Evolutionary conservation across 805 yeast genomes (phyloP), one percentile per base, ranked within the genome.

Genomic region (Candida parachauliodes): DNA sequence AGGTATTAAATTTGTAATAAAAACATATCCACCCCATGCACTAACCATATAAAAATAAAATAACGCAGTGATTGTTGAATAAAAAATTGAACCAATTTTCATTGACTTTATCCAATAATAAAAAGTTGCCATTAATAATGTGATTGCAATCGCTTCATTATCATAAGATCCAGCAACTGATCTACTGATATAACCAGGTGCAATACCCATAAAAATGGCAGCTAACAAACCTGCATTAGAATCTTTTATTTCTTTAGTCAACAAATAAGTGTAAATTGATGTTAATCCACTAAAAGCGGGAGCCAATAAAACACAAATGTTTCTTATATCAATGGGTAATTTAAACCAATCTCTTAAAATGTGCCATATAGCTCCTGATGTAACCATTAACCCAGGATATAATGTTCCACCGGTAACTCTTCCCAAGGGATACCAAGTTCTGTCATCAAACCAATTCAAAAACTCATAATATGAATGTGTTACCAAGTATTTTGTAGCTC

Each of bases 11-110:
- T 93, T 93, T 42, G 99, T 93, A 65, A 93, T 94, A 72, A 93
- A 93, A 36, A 94, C 99, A 59, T 93, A 93, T 19, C 99, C 99
- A 71, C 99, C 99, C 97, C 99, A 89, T 9, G 99, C 98, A 33
- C 95, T 81, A 36, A 93, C 99, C 99, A 93, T 93, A 73, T 93
- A 93, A 65, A 94, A 93, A 69, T 94, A 93, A 52, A 81, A 83
- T 23, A 88, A 58, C 1, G 98, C 95, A 20, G 97, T 80, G 50
- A 83, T 66, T 2, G 91, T 71, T 8, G 88, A 93, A 71, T 81
- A 87, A 48, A 86, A 74, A 12, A 89, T 80, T 1, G 96, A 86
- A 32, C 98, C 99, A 27, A 83, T 70, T 62, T 91, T 91, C 62
- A 87, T 76, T 9, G 96, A 83, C 66, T 88, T 89, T 63, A 93